These are phyloP conservation scores for Carallia pectinifolia DNA, from an alignment of 345 rosid species.

Conservation along the genomic window DNA sequence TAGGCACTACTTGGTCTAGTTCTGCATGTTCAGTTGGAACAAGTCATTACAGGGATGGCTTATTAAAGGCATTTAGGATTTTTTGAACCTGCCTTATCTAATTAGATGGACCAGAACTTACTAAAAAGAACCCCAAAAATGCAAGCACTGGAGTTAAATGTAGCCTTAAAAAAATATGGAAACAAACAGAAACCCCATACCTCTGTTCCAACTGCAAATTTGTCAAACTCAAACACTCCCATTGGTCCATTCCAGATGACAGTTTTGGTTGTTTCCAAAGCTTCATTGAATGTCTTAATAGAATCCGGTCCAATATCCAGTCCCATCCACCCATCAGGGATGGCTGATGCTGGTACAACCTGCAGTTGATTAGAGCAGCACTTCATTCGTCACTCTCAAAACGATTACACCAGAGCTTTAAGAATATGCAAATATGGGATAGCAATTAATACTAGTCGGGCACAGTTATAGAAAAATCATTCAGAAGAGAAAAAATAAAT, in stretches of 20 bases:
- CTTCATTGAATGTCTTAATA: constrained; percentile 68
- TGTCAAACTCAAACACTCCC: constrained; percentile 93
- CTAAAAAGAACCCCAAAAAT: background rate
- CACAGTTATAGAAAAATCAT: background rate
- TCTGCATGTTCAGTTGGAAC: background rate
- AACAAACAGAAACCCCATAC: constrained; percentile 12
- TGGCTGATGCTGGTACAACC: constrained; percentile 71
- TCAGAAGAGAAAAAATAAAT: background rate
- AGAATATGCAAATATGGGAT: background rate
- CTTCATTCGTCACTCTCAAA: constrained; percentile 8
- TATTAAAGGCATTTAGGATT: background rate
- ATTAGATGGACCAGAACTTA: background rate
- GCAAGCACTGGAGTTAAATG: background rate
- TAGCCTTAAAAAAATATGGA: background rate
- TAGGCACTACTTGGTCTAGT: background rate
- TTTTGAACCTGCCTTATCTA: background rate
- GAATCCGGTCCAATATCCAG: constrained; percentile 47
- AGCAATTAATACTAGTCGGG: background rate
- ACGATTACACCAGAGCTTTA: background rate
- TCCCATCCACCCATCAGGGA: constrained; percentile 98
- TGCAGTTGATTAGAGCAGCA: constrained; percentile 27
- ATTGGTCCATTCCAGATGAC: constrained; percentile 98
- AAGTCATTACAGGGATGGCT: background rate
- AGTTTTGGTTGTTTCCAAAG: constrained; percentile 75
- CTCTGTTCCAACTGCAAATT: constrained; percentile 82